These are phyloP conservation scores for Aureobasidium sp. DNA, from an alignment of 2,329 filamentous ascomycete genomes.

Conservation along the genomic window DNA sequence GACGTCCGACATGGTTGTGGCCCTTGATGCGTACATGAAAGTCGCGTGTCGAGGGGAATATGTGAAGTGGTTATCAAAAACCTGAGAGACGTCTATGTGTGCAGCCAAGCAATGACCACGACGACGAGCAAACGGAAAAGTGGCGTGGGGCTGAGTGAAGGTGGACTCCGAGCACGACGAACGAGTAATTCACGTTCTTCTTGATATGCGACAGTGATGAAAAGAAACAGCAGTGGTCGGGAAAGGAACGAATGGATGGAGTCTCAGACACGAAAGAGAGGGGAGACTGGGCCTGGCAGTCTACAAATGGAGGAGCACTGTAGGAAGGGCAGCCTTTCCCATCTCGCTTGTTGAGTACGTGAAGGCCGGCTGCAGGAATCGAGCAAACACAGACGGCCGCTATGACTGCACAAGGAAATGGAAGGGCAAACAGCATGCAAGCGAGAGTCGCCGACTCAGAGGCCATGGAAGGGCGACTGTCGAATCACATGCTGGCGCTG, in stretches of 20 bases:
- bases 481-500: conserved; percentile 9
- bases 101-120: background rate
- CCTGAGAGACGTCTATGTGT: background rate
- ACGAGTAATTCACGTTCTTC: background rate
- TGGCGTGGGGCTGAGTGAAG: background rate
- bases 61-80: background rate
- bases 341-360: conserved; percentile 6
- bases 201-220: background rate
- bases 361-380: conserved; percentile 5
- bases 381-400: conserved; percentile 11
- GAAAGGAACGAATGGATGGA: background rate
- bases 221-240: background rate
- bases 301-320: background rate
- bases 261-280: conserved; percentile 9
- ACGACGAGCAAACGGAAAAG: background rate
- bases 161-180: background rate
- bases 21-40: background rate
- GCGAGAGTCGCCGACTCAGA: conserved; percentile 7
- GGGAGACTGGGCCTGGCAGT: background rate
- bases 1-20: conserved; percentile 33
- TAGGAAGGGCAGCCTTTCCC: background rate
- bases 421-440: conserved; percentile 9
- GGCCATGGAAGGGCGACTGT: background rate
- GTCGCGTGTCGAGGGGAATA: background rate
- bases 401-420: conserved; percentile 9